These are phyloP conservation scores for Coemansia sp. DNA, from an alignment of 371 early-diverging fungal genomes.

Conservation along the genomic window DNA sequence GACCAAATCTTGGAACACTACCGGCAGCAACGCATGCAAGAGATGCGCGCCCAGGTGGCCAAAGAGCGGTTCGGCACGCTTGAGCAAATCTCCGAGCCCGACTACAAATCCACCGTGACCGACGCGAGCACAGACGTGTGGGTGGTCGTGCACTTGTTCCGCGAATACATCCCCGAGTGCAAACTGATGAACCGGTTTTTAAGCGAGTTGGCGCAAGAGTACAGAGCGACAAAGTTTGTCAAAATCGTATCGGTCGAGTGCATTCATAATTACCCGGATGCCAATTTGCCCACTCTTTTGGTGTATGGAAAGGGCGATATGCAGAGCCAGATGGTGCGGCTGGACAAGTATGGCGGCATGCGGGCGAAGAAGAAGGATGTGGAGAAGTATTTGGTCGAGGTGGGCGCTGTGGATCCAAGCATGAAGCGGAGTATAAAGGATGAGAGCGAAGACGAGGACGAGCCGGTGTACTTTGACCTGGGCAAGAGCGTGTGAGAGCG, in stretches of 20 bases:
- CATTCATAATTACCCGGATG: slow-evolving; percentile 91
- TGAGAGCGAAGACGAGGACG: slow-evolving; percentile 9
- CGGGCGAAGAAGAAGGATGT: slow-evolving; percentile 69
- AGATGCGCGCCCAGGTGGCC: slow-evolving; percentile 65
- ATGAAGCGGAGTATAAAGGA: slow-evolving; percentile 14
- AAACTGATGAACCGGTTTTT: slow-evolving; percentile 78
- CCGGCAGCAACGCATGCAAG: slow-evolving; percentile 75
- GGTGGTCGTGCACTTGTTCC: slow-evolving; percentile 53
- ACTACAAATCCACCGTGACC: slow-evolving; percentile 85
- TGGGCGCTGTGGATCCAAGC: slow-evolving; percentile 42
- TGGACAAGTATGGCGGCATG: slow-evolving; percentile 77
- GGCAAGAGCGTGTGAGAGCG: slow-evolving; percentile 12
- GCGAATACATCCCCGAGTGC: slow-evolving; percentile 57
- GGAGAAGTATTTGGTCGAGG: slow-evolving; percentile 33
- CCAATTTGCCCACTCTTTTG: slow-evolving; percentile 86
- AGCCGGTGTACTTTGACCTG: slow-evolving; percentile 32
- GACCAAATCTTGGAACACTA: slow-evolving; percentile 79
- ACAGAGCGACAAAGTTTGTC: slow-evolving; percentile 87
- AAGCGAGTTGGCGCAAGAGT: slow-evolving; percentile 71
- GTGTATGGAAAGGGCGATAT: slow-evolving; percentile 86
- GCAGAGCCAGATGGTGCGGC: slow-evolving; percentile 77
- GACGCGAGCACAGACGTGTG: slow-evolving; percentile 70
- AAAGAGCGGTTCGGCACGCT: slow-evolving; percentile 78
- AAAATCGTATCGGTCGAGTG: slow-evolving; percentile 89
- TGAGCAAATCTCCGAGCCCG: slow-evolving; percentile 84